These are phyloP conservation scores for Citropsis articulata DNA, from an alignment of 345 rosid genomes.

Conservation along the genomic window DNA sequence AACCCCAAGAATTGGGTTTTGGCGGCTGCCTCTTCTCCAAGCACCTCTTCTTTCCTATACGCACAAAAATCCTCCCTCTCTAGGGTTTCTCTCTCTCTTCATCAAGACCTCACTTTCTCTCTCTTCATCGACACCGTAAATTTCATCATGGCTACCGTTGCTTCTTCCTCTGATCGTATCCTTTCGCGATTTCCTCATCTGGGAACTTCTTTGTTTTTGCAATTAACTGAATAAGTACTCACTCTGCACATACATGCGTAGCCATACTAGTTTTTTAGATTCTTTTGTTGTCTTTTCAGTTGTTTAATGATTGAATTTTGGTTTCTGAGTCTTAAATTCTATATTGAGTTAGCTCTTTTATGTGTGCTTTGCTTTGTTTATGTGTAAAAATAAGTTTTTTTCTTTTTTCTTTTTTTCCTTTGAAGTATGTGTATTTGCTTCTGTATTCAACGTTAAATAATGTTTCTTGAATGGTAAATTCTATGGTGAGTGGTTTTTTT, in stretches of 20 bases:
- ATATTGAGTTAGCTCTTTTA: not conserved
- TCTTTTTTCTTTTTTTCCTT: not conserved
- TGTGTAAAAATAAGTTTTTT: not conserved
- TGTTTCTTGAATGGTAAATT: not conserved
- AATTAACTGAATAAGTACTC: not conserved
- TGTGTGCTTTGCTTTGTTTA: constrained; percentile 12
- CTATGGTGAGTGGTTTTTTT: not conserved
- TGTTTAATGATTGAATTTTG: not conserved
- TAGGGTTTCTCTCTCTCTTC: constrained; percentile 31
- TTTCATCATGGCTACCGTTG: constrained; percentile 44
- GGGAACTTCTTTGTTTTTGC: constrained; percentile 28
- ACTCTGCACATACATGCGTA: not conserved
- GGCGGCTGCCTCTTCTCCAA: constrained; percentile 45
- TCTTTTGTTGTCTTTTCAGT: not conserved
- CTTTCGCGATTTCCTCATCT: constrained; percentile 40
- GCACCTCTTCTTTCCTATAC: constrained; percentile 1
- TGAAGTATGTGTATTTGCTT: not conserved
- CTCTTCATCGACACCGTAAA: constrained; percentile 20
- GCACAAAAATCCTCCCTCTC: constrained; percentile 6
- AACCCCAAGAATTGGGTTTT: constrained; percentile 39
- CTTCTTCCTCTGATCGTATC: constrained; percentile 57
- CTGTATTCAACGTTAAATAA: not conserved
- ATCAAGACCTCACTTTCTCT: not conserved
- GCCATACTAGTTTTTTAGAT: not conserved
- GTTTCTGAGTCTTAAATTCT: not conserved